These are phyloP conservation scores for Rubia yunnanensis DNA, from an alignment of 257 asterid species.

Conservation along the genomic window DNA sequence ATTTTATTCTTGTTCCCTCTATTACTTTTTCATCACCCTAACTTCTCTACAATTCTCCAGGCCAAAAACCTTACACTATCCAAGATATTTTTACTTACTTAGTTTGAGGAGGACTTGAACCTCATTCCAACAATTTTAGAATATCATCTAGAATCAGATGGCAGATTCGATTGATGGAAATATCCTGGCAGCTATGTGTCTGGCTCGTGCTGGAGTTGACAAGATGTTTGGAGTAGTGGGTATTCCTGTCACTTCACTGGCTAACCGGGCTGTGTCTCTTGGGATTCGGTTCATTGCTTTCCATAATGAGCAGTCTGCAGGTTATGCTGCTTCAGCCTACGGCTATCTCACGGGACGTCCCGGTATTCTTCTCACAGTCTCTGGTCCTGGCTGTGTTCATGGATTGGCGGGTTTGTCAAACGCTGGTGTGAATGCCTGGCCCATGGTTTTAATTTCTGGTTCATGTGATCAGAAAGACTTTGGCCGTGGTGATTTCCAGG, in stretches of 20 bases:
- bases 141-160: background rate
- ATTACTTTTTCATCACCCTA: no score
- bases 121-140: background rate
- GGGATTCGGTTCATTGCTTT: slow-evolving; percentile 1
- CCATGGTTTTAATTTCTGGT: background rate
- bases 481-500: slow-evolving; percentile 2
- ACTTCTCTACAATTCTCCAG: background rate
- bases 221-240: slow-evolving; percentile 4
- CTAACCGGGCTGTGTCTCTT: background rate
- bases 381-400: background rate
- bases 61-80: background rate
- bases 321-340: slow-evolving; percentile 3
- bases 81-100: background rate
- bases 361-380: slow-evolving; percentile 4
- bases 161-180: background rate
- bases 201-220: slow-evolving; percentile 1
- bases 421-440: background rate
- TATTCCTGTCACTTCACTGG: background rate
- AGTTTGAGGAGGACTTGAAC: background rate
- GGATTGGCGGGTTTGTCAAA: background rate
- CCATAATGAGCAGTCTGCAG: slow-evolving; percentile 1
- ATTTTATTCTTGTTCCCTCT: no score
- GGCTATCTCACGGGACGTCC: background rate
- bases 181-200: background rate
- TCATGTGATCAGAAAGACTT: background rate